Evolutionary conservation across 2,329 filamentous ascomycete species (phyloP), one percentile per base, ranked within the genome.

Genomic region (Fusarium veterinarium): DNA sequence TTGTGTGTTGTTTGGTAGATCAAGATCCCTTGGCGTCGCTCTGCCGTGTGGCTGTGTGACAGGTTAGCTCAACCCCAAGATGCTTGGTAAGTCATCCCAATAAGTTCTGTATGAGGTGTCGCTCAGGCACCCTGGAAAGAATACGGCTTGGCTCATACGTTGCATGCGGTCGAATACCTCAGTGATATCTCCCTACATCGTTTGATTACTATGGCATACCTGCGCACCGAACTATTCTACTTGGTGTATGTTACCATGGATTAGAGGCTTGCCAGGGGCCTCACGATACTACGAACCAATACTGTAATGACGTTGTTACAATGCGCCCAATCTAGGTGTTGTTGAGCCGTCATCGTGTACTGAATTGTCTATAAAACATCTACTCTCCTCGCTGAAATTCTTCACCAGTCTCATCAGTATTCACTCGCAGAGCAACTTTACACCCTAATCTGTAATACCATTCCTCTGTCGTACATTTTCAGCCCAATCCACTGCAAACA

Each of bases 41-140:
- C 48, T 60, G 31, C 52, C 45, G 49, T 52, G 73, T 72, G 71
- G 67, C 71, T 74, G 35, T 75, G 71, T 19, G 25, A 49, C 51
- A 37, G 45, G 45, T 23, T 72, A 64, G 73, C 28, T 42, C 37
- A 48, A 63, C 31, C 51, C 60, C 41, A 59, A 67, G 64, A 35
- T 45, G 48, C 64, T 70, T 67, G 71, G 58, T 57, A 55, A 67
- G 57, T 69, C 48, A 72, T 60, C 30, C 19, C n/a, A 51, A 53
- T 60, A 41, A 38, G 52, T 25, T 28, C 46, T 51, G 42, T 33
- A 41, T 8, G 42, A 38, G 55, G 42, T 55, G 62, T 64, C 38
- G 51, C 52, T 55, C 48, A 19, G 55, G 30, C n/a, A 37, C 33
- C 38, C 20, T 30, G 31, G 30, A 41, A 23, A 55, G 25, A 58